These are phyloP conservation scores for Rhododendron griersonianum DNA, from an alignment of 148 eudicot species.

Conservation along the genomic window DNA sequence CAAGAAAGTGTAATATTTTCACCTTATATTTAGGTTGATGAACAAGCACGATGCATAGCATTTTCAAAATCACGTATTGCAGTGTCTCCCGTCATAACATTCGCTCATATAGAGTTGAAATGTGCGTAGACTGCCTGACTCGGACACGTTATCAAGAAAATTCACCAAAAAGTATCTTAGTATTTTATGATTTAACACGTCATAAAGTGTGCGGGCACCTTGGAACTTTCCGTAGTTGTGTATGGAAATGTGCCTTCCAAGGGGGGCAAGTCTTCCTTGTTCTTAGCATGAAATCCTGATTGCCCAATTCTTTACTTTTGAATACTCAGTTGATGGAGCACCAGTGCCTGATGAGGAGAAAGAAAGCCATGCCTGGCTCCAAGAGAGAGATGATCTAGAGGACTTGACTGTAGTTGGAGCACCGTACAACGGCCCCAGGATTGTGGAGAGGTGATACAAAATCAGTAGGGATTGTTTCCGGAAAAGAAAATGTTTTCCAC, in stretches of 20 bases:
- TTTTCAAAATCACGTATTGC: too few species aligned
- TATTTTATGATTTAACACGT: not conserved
- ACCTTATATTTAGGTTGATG: not conserved
- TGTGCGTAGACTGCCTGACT: not conserved
- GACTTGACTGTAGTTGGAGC: conserved; percentile 57
- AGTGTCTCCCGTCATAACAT: not conserved
- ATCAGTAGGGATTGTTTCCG: not conserved
- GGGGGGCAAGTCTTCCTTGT: not conserved
- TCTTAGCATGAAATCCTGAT: not conserved
- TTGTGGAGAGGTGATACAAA: conserved; percentile 27
- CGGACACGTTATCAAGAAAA: not conserved
- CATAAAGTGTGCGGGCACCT: not conserved
- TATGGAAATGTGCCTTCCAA: not conserved
- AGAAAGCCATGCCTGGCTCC: conserved; percentile 59
- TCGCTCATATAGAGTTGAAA: not conserved
- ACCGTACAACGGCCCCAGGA: conserved; percentile 60
- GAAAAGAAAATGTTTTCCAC: not conserved
- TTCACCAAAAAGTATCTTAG: not conserved
- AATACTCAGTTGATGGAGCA: conserved; percentile 31
- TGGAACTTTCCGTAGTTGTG: not conserved
- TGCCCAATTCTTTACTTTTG: not conserved
- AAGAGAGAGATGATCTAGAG: conserved; percentile 59
- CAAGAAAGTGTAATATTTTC: not conserved
- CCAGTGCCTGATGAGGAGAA: conserved; percentile 40
- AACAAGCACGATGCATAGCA: not conserved